phyloP scores from a whole-genome alignment of 208 protist genomes.

The Angomonas deanei region DNA sequence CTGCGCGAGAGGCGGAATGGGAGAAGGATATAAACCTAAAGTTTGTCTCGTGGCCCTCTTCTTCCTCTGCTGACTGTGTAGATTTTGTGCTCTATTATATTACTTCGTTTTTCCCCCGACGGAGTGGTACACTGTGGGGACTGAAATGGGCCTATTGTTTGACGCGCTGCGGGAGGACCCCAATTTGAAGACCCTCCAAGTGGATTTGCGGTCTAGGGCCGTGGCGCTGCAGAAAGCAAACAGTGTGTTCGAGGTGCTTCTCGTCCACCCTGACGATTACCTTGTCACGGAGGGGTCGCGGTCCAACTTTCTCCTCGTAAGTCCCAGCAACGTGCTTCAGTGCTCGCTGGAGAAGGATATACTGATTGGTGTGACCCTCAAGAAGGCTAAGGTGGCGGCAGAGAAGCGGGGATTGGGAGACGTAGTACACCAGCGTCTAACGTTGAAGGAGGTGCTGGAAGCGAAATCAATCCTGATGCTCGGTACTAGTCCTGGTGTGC shows the following conservation, averaged over 20 bases:
- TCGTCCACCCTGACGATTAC: slow-evolving; percentile 50
- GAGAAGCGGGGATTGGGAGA: slow-evolving; percentile 6
- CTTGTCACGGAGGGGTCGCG: slow-evolving; percentile 78
- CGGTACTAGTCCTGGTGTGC: slow-evolving; percentile 62
- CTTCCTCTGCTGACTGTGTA: background rate
- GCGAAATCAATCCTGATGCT: slow-evolving; percentile 57
- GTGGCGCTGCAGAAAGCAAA: slow-evolving; percentile 20
- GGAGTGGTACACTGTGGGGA: slow-evolving; percentile 56
- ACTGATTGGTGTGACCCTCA: slow-evolving; percentile 68
- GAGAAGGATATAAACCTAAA: slow-evolving; percentile 60
- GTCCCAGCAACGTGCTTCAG: slow-evolving; percentile 26
- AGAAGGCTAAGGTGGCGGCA: slow-evolving; percentile 17
- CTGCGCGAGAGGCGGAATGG: background rate
- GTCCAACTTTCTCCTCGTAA: slow-evolving; percentile 74
- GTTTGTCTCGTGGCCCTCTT: slow-evolving; percentile 55
- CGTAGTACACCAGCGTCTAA: slow-evolving; percentile 45
- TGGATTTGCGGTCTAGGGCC: slow-evolving; percentile 42
- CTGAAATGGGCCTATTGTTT: slow-evolving; percentile 51
- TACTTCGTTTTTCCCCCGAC: slow-evolving; percentile 65
- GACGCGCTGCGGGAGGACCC: slow-evolving; percentile 57
- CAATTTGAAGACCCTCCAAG: slow-evolving; percentile 66
- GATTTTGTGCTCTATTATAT: slow-evolving; percentile 45
- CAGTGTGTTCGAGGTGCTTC: slow-evolving; percentile 53
- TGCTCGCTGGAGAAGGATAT: slow-evolving; percentile 70
- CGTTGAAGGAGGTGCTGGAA: slow-evolving; percentile 43